Evolutionary conservation across 345 rosid species (phyloP), one percentile per base, ranked within the genome.

Genomic region (Melastoma malabathricum): DNA sequence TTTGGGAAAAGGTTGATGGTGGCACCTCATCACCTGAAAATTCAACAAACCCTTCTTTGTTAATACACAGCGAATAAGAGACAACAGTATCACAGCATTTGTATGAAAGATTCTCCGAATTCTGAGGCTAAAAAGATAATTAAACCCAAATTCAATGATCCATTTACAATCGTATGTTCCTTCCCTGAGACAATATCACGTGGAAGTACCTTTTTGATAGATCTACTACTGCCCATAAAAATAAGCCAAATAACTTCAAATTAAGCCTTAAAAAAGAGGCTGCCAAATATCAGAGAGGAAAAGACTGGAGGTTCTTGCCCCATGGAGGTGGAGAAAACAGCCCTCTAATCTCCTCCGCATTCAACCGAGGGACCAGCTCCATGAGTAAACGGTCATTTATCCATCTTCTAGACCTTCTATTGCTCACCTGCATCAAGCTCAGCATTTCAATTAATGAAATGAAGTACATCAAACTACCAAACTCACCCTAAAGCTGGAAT

Each of bases 311-410:
- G 20, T 43, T 15, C 63, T 60, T 78, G 86, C 98, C 98, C 92
- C 92, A 90, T 14, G 98, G 98, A 7, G 98, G 98, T 51, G 98
- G 98, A 50, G 98, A 87, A 82, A 90, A 90, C 73, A 90, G 74
- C 70, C 96, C 96, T 70, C 79, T 82, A 53, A 90, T 79, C 72
- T 90, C 96, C 29, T 82, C 75, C 0, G 82, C 94, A 72, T 86
- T 76, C 55, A 90, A 70, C 57, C 87, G 84, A 50, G 98, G 98
- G 62, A 90, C 96, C 67, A 90, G 98, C 61, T 90, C 98, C 92
- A 90, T 84, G 46, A 90, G 68, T 59, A 90, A 69, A 34, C 89
- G 89, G 74, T 90, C 98, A 69, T 84, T 90, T 57, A 90, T 44
- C 92, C 82, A 82, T 64, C 98, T 82, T 39, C 96, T 71, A 44